Evolutionary conservation across 192 early-diverging fungal genomes (phyloP), one percentile per base, ranked within the genome.

Genomic region (Coemansia sp.): DNA sequence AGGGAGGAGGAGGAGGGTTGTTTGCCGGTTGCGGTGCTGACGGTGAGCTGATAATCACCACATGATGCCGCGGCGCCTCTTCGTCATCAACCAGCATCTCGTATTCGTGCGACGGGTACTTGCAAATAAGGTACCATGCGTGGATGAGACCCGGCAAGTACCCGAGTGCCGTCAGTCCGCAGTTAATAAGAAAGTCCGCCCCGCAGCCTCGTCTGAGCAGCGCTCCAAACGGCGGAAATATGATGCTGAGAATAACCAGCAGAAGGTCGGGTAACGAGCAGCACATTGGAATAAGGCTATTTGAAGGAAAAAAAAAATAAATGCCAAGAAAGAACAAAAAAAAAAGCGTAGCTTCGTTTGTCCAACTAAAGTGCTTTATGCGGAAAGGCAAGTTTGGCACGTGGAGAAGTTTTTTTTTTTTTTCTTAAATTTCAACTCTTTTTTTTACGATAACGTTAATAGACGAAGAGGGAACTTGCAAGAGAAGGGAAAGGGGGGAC

Each of bases 71-170:
- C 6, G 56, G 51, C 26, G 42, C 51, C 40, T 59, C 74, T 39
- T 66, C 63, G 37, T 71, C 66, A 40, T 77, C 74, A 12, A 70
- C 56, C 20, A 77, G 66, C 67, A 77, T 69, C 60, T 71, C 67
- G 53, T 77, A 77, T 36, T 78, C 75, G 21, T 71, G 51, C 10
- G 49, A 40, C 9, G 75, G 75, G 58, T 70, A 71, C 68, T 70
- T 87, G 65, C 79, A 78, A n/a, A 87, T 77, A 41, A 87, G 79
- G 44, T 87, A 87, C 69, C 79, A 84, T 16, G 82, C 83, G 64
- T 86, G 86, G 46, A 88, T 82, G 38, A 87, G 81, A 51, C 88
- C 88, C 1, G 87, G 87, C 38, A 91, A 70, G 60, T 75, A 87
- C 36, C 87, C 90, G 30, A 91, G 79, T 20, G 76, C 60, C 2